Conservation (phyloP, 805 yeast genomes). For the Lipomyces spencermartinsiae region DNA sequence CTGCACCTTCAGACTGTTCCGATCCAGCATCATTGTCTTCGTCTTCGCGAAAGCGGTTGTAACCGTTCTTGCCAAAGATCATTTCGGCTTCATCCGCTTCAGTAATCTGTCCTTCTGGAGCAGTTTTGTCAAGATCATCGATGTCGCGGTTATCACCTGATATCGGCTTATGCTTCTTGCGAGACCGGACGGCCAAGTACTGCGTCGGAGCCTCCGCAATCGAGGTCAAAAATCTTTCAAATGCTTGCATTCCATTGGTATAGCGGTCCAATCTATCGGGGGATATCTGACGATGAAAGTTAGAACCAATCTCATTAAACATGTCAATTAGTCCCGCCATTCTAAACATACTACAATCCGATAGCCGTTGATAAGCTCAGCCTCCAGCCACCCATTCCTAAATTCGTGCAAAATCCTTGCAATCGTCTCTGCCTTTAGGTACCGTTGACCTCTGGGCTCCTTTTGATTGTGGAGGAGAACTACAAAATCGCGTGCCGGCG, state of each 20-base stretch:
- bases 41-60: too few species aligned
- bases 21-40: background rate
- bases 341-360: background rate
- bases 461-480: background rate
- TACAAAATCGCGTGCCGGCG: background rate
- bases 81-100: background rate
- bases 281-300: background rate
- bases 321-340: background rate
- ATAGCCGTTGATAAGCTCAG: constrained; percentile 6
- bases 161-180: background rate
- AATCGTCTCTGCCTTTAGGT: background rate
- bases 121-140: background rate
- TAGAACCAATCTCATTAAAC: background rate
- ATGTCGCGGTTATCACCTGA: background rate
- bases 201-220: background rate
- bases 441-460: background rate
- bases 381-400: constrained; percentile 4
- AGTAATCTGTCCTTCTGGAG: background rate
- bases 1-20: background rate
- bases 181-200: background rate
- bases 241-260: constrained; percentile 8
- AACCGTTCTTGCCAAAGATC: too few species aligned
- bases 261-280: background rate
- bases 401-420: constrained; percentile 8
- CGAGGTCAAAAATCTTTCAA: background rate